Percentiles rank a stretch among this genome's conserved stretches.
phyloP scores from a whole-genome alignment of 192 early-diverging fungal species.

The Backusella mclennaniae region DNA sequence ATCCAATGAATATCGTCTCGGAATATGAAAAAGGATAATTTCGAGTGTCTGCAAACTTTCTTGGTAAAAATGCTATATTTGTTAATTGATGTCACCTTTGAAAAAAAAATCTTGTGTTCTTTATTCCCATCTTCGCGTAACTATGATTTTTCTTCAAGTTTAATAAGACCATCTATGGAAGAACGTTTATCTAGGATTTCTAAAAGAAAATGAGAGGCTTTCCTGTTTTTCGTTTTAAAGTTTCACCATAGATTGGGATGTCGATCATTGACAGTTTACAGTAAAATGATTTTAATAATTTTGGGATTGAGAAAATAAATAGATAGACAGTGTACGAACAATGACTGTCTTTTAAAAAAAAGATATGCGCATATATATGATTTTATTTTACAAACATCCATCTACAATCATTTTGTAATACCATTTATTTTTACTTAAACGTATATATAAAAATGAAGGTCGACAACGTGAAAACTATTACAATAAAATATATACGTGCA shows the following conservation, averaged over 20 bases:
- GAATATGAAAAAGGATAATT: not conserved
- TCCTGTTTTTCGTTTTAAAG: not conserved
- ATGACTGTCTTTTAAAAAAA: not conserved
- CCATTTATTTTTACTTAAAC: not conserved
- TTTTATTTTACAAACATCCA: not conserved
- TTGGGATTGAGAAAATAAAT: not conserved
- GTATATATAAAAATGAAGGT: not conserved
- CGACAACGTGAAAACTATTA: not conserved
- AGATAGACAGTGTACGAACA: not conserved
- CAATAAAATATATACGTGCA: not conserved
- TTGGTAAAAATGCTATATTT: not conserved
- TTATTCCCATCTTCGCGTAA: not conserved
- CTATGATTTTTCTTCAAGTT: not conserved
- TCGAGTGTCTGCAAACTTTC: not conserved
- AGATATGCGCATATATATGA: not conserved
- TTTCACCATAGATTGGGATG: not conserved
- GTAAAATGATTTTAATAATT: not conserved
- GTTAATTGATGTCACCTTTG: not conserved
- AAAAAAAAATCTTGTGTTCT: not conserved
- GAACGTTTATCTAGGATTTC: not conserved
- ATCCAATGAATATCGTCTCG: not conserved
- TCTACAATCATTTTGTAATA: not conserved
- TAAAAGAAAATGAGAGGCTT: not conserved
- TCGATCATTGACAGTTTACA: not conserved
- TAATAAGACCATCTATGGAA: not conserved